Evolutionary conservation across 169 alveolate genomes (phyloP), one percentile per base, ranked within the genome.

Genomic region (Plasmodium inui): DNA sequence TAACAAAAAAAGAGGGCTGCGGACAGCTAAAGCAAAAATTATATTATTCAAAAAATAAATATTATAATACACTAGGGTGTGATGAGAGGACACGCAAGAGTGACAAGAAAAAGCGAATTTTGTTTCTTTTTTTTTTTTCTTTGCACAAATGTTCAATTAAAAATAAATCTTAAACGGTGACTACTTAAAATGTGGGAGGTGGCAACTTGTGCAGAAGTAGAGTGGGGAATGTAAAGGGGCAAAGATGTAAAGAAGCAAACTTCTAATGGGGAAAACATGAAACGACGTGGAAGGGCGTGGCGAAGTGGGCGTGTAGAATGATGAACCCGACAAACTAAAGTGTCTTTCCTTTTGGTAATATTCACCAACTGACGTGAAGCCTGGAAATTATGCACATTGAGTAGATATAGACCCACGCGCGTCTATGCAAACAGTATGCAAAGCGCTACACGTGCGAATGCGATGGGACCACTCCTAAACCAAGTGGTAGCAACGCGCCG

Each of bases 111-210:
- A 57, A 57, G 12, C 12, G 73, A 17, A 57, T 19, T 57, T 57
- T 57, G 1, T 53, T 14, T 53, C 14, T 53, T 14, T 53, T 10
- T n/a, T 14, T 55, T 17, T 50, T 50, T 50, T 50, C 2, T 17
- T 30, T 76, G 22, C 57, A 44, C 26, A 79, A 44, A 41, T 32
- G 39, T 79, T 79, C 85, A 79, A 17, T 44, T 79, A 46, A 79
- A 79, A 79, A 79, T 79, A 79, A 79, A 79, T 44, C 85, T 79
- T 79, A 79, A 41, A 78, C 30, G 14, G 55, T 72, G 28, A 78
- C 10, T 76, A 17, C 10, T 17, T 37, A 78, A 78, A 34, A 78
- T 32, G 41, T 32, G 41, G 32, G 39, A 0, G 41, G 50, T 10
- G 34, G 22, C 5, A 17, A 57, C 73, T 6, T 17, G 2, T 57